Percentiles rank a stretch among this genome's conserved stretches.
phyloP scores from a whole-genome alignment of 805 yeast species.

The Priceomyces fermenticarens region DNA sequence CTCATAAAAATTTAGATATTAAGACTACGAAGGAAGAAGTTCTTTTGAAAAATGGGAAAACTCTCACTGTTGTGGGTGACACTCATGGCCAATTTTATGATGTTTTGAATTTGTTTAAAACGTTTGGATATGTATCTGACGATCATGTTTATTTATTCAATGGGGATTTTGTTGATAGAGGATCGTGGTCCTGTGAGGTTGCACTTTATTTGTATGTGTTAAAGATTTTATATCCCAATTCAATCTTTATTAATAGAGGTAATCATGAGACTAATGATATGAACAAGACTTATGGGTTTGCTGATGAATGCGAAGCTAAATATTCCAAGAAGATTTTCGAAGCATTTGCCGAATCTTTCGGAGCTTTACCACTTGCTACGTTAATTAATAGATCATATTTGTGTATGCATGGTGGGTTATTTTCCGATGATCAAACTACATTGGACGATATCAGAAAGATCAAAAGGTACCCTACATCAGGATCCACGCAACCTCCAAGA shows the following conservation, averaged over 20 bases:
- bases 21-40: conserved; percentile 18
- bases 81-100: conserved; percentile 97
- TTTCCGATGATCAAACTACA: conserved; percentile 70
- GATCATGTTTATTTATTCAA: conserved; percentile 81
- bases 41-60: conserved; percentile 29
- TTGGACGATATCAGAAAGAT: conserved; percentile 71
- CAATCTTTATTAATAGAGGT: conserved; percentile 81
- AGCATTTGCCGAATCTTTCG: conserved; percentile 83
- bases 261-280: conserved; percentile 96
- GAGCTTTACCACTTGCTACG: conserved; percentile 81
- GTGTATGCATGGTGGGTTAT: conserved; percentile 94
- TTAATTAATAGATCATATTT: conserved; percentile 74
- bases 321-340: conserved; percentile 77
- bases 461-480: conserved; percentile 56
- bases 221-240: conserved; percentile 71
- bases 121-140: conserved; percentile 66
- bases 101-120: conserved; percentile 71
- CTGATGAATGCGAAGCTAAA: conserved; percentile 91
- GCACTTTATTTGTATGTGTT: conserved; percentile 75
- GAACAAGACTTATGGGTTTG: conserved; percentile 96
- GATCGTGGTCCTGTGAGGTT: conserved; percentile 97
- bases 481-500: conserved; percentile 75
- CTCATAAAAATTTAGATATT: conserved; percentile 23
- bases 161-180: conserved; percentile 97
- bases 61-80: conserved; percentile 90